Evolutionary conservation across 371 early-diverging fungal genomes (phyloP).

Genomic region (Haplosporangium sp.): DNA sequence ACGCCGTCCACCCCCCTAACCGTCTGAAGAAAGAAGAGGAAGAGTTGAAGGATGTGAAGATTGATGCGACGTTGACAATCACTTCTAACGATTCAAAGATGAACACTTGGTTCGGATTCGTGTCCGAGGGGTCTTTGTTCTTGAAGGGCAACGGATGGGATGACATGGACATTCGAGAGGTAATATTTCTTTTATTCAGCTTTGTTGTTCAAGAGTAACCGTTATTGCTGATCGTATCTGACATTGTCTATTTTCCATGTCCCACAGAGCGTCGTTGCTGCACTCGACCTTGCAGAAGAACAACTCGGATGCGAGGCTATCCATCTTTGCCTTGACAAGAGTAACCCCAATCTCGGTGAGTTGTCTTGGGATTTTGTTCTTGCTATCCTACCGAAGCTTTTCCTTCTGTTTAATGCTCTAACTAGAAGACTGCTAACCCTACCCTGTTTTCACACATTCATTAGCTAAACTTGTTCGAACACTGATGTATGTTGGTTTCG

Average conservation of each 20-base stretch:
- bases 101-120: slow-evolving; percentile 53
- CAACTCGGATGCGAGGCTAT: slow-evolving; percentile 39
- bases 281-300: slow-evolving; percentile 53
- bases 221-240: not conserved
- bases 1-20: slow-evolving; percentile 27
- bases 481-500: slow-evolving; percentile 49
- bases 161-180: slow-evolving; percentile 53
- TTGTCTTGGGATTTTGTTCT: not conserved
- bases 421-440: not conserved
- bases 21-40: slow-evolving; percentile 26
- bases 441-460: not conserved
- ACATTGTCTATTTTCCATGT: not conserved
- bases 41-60: slow-evolving; percentile 44
- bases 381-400: not conserved
- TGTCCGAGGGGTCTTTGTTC: slow-evolving; percentile 41
- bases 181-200: not conserved
- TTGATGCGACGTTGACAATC: slow-evolving; percentile 49
- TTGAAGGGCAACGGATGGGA: slow-evolving; percentile 53
- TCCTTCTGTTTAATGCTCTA: not conserved
- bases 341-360: slow-evolving; percentile 40
- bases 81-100: slow-evolving; percentile 43
- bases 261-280: slow-evolving; percentile 48
- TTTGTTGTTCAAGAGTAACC: slow-evolving; percentile 16
- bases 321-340: slow-evolving; percentile 51
- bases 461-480: slow-evolving; percentile 39